Evolutionary conservation across 2,329 filamentous ascomycete genomes (phyloP).

Genomic region (Sarocladium strictum): DNA sequence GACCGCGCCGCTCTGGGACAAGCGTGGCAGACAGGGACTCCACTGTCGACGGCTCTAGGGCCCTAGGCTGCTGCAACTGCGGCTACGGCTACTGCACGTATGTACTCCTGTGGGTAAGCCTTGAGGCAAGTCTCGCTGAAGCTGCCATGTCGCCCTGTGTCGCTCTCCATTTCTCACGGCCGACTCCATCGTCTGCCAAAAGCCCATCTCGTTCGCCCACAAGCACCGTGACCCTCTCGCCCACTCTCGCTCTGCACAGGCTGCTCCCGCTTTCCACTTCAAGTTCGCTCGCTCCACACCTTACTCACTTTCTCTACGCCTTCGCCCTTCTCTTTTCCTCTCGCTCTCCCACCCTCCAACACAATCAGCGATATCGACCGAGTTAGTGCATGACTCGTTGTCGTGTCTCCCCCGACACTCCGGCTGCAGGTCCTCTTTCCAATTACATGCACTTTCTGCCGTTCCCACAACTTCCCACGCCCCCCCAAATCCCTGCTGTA

Average conservation of each 20-base stretch:
- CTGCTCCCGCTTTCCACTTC: slow-evolving; percentile 8
- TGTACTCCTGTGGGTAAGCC: too few species aligned
- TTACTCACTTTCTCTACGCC: slow-evolving; percentile 2
- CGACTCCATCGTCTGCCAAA: slow-evolving; percentile 3
- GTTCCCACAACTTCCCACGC: neutral
- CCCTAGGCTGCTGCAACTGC: neutral
- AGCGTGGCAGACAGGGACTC: neutral
- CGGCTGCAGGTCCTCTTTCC: neutral
- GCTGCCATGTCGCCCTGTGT: too few species aligned
- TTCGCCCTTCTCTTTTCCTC: slow-evolving; percentile 6
- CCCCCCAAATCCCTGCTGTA: slow-evolving; percentile 1
- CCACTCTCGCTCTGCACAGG: neutral
- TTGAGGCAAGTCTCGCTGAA: too few species aligned
- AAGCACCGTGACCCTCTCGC: neutral
- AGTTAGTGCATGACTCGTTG: slow-evolving; percentile 8
- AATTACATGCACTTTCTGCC: slow-evolving; percentile 8
- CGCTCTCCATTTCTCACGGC: neutral
- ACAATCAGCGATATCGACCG: neutral
- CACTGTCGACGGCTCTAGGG: slow-evolving; percentile 4
- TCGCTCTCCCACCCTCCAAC: neutral
- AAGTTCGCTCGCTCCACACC: slow-evolving; percentile 8
- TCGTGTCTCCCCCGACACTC: neutral
- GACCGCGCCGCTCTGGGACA: neutral
- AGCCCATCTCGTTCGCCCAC: neutral
- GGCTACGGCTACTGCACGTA: neutral